Conservation (phyloP, 768 basidiomycete genomes). For the Lyophyllum atratum region DNA sequence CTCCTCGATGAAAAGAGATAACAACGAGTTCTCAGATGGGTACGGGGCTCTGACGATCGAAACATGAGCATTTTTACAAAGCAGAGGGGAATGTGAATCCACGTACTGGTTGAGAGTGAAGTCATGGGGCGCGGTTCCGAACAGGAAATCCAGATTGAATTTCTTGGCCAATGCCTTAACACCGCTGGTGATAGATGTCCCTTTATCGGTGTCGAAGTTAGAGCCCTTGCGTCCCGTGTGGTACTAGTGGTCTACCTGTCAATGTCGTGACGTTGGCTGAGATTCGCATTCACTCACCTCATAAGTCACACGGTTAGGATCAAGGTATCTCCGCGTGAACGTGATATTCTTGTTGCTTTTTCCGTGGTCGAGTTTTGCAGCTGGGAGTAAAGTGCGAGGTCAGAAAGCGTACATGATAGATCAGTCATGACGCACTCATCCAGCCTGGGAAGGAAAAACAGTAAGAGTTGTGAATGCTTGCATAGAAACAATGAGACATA, state of each 20-base stretch:
- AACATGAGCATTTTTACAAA: conserved; percentile 10
- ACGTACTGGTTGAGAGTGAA: conserved; percentile 66
- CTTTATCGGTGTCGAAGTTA: conserved; percentile 63
- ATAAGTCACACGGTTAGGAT: conserved; percentile 77
- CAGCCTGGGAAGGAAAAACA: conserved; percentile 40
- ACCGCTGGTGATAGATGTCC: conserved; percentile 54
- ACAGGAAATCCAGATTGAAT: conserved; percentile 65
- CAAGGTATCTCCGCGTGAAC: conserved; percentile 74
- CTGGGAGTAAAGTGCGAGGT: conserved; percentile 26
- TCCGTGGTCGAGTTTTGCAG: conserved; percentile 41
- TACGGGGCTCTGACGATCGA: conserved; percentile 50
- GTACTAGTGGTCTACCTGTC: conserved; percentile 42
- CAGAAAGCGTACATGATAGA: background rate
- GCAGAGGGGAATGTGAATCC: background rate
- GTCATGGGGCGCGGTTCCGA: conserved; percentile 76
- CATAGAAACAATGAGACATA: conserved; percentile 25
- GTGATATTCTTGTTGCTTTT: conserved; percentile 44
- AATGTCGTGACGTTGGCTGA: background rate
- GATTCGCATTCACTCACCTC: conserved; percentile 42
- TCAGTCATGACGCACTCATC: conserved; percentile 50
- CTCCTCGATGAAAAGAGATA: conserved; percentile 58
- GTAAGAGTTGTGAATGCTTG: background rate
- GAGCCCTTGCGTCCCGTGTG: conserved; percentile 56
- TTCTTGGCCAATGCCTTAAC: conserved; percentile 50
- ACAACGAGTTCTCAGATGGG: conserved; percentile 58